phyloP scores from a whole-genome alignment of 2,329 filamentous ascomycete species.

The Penicillium sp. region DNA sequence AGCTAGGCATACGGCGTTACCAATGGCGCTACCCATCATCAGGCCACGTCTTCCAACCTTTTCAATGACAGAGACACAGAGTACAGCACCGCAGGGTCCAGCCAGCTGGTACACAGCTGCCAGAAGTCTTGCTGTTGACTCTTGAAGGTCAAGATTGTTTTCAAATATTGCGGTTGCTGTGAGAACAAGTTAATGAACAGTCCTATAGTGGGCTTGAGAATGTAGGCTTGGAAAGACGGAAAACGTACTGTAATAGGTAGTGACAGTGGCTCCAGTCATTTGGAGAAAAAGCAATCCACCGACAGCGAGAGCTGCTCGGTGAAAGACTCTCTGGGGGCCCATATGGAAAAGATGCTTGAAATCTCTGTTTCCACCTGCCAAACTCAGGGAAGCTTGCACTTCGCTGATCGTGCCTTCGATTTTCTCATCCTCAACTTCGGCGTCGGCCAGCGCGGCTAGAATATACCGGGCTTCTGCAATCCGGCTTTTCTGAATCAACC shows the following conservation, averaged over 20 bases:
- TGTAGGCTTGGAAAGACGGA: background rate
- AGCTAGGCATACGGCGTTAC: slow-evolving; percentile 18
- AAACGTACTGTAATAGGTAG: slow-evolving; percentile 22
- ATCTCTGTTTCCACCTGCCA: slow-evolving; percentile 9
- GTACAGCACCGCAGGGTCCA: slow-evolving; percentile 17
- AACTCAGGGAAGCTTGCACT: slow-evolving; percentile 18
- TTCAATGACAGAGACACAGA: slow-evolving; percentile 22
- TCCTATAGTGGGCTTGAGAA: accelerated
- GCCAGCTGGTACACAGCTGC: slow-evolving; percentile 22
- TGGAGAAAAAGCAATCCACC: slow-evolving; percentile 17
- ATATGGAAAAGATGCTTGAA: slow-evolving; percentile 16
- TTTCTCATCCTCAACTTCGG: background rate
- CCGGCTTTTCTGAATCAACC: slow-evolving; percentile 19
- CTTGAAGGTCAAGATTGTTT: slow-evolving; percentile 15
- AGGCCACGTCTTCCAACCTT: slow-evolving; percentile 18
- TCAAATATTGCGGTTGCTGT: slow-evolving; percentile 23
- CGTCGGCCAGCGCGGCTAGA: slow-evolving; percentile 17
- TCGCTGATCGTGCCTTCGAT: slow-evolving; percentile 17
- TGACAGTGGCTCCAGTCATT: slow-evolving; percentile 22
- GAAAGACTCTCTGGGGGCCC: slow-evolving; percentile 21
- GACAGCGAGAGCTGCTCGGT: slow-evolving; percentile 18
- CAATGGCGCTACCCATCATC: slow-evolving; percentile 18
- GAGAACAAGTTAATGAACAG: background rate
- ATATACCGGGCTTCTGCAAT: slow-evolving; percentile 17
- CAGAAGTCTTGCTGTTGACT: slow-evolving; percentile 20